Evolutionary conservation across 768 basidiomycete species (phyloP).

Genomic region (Naganishia randhawae): DNA sequence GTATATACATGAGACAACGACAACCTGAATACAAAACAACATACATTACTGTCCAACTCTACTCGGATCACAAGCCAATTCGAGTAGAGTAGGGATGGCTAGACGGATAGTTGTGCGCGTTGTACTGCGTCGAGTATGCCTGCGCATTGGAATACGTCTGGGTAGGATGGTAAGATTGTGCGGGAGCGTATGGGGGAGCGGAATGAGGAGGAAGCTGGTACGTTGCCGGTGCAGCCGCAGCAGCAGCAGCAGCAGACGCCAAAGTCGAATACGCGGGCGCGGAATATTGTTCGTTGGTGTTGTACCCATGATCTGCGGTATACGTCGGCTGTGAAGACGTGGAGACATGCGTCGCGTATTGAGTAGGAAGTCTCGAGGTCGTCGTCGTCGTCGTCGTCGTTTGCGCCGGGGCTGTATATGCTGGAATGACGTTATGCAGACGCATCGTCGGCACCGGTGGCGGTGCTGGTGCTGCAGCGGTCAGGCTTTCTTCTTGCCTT

Average conservation of each 20-base stretch:
- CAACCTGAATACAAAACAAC: neutral
- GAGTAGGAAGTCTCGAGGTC: neutral
- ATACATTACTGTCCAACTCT: too few species aligned
- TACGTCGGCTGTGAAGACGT: neutral
- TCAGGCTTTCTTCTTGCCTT: slow-evolving; percentile 7
- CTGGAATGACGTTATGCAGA: neutral
- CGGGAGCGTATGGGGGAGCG: neutral
- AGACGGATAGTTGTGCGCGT: neutral
- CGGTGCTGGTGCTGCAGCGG: neutral
- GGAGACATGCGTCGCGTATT: slow-evolving; percentile 2
- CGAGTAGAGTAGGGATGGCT: neutral
- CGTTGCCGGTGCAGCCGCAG: slow-evolving; percentile 10
- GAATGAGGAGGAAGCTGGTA: slow-evolving; percentile 23
- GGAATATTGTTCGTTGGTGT: slow-evolving; percentile 2
- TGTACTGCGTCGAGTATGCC: slow-evolving; percentile 12
- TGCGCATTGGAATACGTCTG: neutral
- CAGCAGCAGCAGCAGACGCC: slow-evolving; percentile 17
- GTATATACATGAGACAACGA: neutral
- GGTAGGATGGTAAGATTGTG: slow-evolving; percentile 9
- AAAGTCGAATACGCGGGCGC: slow-evolving; percentile 8
- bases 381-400: neutral
- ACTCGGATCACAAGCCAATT: slow-evolving; percentile 4
- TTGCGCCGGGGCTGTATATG: neutral
- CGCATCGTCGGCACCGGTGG: neutral
- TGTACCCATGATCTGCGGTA: neutral